These are phyloP conservation scores for Misopates orontium DNA, from an alignment of 257 asterid species.

Conservation along the genomic window DNA sequence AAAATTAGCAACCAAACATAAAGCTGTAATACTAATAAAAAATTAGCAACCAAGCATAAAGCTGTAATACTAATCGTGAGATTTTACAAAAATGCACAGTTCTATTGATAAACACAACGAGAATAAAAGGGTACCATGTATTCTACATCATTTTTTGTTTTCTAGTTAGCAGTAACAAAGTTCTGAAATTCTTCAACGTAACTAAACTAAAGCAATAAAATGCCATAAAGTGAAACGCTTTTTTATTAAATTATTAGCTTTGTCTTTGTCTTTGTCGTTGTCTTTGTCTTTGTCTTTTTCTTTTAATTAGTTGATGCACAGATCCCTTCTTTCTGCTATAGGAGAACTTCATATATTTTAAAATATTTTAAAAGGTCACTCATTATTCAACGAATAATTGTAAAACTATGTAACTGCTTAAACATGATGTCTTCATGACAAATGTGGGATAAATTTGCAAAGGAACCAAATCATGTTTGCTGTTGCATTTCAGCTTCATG, in stretches of 20 bases:
- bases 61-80: not conserved
- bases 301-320: not conserved
- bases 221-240: not conserved
- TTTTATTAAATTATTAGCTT: not conserved
- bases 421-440: constrained; percentile 1
- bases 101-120: not conserved
- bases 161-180: not conserved
- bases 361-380: too few species aligned
- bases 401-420: constrained; percentile 1
- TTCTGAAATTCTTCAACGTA: not conserved
- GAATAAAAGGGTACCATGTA: not conserved
- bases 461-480: constrained; percentile 12
- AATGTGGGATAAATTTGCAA: constrained; percentile 5
- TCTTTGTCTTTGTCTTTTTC: not conserved
- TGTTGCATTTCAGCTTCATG: constrained; percentile 9
- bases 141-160: not conserved
- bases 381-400: not conserved
- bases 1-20: constrained; percentile 20
- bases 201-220: constrained; percentile 4
- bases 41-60: constrained; percentile 20
- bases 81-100: not conserved
- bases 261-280: not conserved
- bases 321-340: not conserved
- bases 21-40: constrained; percentile 12
- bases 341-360: not conserved